phyloP scores from a whole-genome alignment of 148 eudicot species.

The Pouteria glomerata region DNA sequence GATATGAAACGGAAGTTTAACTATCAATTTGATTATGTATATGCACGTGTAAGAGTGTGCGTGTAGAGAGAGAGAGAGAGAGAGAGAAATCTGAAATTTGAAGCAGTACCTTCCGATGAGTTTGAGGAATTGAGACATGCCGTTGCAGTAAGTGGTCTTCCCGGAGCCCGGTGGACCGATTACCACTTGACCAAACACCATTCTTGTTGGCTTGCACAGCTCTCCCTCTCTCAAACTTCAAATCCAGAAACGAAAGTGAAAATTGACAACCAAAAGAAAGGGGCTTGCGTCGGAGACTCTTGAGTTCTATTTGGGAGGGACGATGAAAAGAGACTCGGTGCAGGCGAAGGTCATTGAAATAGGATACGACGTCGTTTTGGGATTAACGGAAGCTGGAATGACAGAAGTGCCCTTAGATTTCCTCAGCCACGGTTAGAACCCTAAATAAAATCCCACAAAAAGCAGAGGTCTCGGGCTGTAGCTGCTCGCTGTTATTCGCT shows the following conservation, averaged over 20 bases:
- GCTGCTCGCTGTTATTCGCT: not conserved
- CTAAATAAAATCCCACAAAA: not conserved
- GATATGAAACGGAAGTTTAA: not conserved
- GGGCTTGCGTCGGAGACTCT: not conserved
- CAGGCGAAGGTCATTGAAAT: not conserved
- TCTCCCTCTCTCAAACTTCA: not conserved
- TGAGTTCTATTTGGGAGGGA: not conserved
- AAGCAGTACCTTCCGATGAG: constrained; percentile 69
- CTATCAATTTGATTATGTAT: not conserved
- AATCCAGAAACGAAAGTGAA: not conserved
- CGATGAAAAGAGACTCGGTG: not conserved
- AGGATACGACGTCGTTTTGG: too few species aligned
- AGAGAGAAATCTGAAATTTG: not conserved
- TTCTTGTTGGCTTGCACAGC: constrained; percentile 4
- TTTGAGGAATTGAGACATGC: constrained; percentile 85
- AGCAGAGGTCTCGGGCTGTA: not conserved
- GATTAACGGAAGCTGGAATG: too few species aligned
- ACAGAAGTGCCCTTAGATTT: too few species aligned
- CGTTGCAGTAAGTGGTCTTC: constrained; percentile 95
- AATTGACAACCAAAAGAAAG: not conserved
- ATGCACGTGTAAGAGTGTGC: not conserved
- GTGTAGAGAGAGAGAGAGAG: too few species aligned
- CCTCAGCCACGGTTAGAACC: too few species aligned
- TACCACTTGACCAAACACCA: constrained; percentile 94
- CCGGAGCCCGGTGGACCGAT: constrained; percentile 99